A percentile compares a stretch with the other conserved stretches of the same genome.
These are phyloP conservation scores for Lepidium sativum DNA, from an alignment of 345 rosid genomes.

Conservation along the genomic window DNA sequence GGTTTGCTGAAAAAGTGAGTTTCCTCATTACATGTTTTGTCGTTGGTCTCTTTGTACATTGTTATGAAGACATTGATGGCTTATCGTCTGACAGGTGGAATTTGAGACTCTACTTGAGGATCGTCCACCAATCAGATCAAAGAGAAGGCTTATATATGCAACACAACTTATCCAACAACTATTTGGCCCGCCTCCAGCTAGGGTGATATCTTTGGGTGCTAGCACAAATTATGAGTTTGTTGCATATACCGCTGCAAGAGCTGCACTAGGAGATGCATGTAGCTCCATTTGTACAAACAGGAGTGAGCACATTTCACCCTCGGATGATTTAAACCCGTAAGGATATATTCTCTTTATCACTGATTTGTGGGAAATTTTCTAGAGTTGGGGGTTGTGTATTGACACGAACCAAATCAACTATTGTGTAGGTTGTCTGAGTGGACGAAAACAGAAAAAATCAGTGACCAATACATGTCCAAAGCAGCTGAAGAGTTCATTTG, in stretches of 20 bases:
- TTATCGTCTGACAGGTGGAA: conserved; percentile 46
- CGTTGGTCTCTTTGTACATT: background rate
- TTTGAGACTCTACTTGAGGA: conserved; percentile 51
- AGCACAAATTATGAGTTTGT: conserved; percentile 43
- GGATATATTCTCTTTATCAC: conserved; percentile 7
- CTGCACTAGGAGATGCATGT: conserved; percentile 71
- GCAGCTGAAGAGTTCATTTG: conserved; percentile 52
- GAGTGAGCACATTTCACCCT: conserved; percentile 25
- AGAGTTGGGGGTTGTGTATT: background rate
- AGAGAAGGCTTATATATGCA: conserved; percentile 70
- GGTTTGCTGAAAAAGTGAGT: conserved; percentile 65
- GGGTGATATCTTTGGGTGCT: conserved; percentile 39
- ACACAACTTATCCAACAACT: conserved; percentile 78
- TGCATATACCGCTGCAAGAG: conserved; percentile 42
- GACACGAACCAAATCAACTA: background rate
- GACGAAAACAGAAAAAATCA: conserved; percentile 32
- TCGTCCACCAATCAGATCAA: conserved; percentile 40
- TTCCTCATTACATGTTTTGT: conserved; percentile 8
- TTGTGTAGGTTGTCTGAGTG: conserved; percentile 39
- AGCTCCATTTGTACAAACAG: conserved; percentile 27
- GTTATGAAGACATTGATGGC: conserved; percentile 8
- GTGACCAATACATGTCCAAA: conserved; percentile 46
- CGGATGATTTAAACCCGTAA: conserved; percentile 45
- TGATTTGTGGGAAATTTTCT: background rate
- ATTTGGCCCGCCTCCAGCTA: conserved; percentile 44